phyloP scores from a whole-genome alignment of 2,329 filamentous ascomycete genomes.

The Ophiosphaerella narmari region DNA sequence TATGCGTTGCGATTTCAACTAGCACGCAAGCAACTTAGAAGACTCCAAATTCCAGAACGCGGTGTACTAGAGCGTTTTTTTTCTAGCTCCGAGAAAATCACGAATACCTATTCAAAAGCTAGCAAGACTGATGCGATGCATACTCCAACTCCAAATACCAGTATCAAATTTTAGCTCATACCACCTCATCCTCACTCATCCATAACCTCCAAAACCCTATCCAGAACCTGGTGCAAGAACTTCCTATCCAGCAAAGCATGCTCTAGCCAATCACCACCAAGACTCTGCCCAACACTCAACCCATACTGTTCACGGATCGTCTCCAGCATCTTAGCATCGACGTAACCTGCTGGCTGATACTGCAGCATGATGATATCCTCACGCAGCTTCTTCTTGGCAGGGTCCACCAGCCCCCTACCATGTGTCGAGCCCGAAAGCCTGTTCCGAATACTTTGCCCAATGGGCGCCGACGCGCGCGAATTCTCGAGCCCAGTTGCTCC shows the following conservation, averaged over 20 bases:
- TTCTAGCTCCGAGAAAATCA: slow-evolving; percentile 34
- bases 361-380: neutral
- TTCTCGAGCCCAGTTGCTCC: slow-evolving; percentile 9
- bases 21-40: slow-evolving; percentile 26
- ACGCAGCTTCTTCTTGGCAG: neutral
- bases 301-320: slow-evolving; percentile 1
- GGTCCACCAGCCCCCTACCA: neutral
- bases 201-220: neutral
- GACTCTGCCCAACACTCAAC: neutral
- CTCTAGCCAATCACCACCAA: slow-evolving; percentile 1
- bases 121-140: neutral
- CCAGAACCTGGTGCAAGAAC: neutral
- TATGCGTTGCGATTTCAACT: slow-evolving; percentile 39
- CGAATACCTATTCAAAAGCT: slow-evolving; percentile 10
- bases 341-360: neutral
- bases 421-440: neutral
- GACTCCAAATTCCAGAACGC: slow-evolving; percentile 33
- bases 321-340: neutral
- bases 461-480: slow-evolving; percentile 3
- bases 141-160: neutral
- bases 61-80: slow-evolving; percentile 39
- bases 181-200: neutral
- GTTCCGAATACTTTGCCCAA: neutral
- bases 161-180: no score
- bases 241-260: neutral